These are phyloP conservation scores for Solanum hybrid DNA, from an alignment of 305 asterid species.

Conservation along the genomic window DNA sequence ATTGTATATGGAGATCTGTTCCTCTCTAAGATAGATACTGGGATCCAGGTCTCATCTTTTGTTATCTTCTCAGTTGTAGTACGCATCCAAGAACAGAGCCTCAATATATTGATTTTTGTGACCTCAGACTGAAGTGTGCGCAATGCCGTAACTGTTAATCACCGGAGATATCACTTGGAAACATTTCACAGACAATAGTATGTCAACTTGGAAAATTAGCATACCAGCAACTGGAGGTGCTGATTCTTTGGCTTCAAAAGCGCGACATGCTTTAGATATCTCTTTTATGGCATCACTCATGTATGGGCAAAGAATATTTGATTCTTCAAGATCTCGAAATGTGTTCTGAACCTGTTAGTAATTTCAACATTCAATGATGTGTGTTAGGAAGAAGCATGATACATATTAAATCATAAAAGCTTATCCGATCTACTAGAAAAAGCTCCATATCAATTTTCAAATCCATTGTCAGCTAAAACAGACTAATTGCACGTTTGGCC, in stretches of 20 bases:
- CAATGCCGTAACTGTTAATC: constrained; percentile 61
- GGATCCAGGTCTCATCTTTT: constrained; percentile 81
- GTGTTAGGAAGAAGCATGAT: background rate
- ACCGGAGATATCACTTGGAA: background rate
- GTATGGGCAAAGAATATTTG: constrained; percentile 70
- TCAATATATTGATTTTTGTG: constrained; percentile 65
- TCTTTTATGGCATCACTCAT: constrained; percentile 78
- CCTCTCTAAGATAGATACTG: constrained; percentile 87
- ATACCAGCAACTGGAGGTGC: constrained; percentile 89
- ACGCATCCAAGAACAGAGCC: constrained; percentile 98
- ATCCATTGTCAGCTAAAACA: background rate
- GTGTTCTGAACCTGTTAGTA: constrained; percentile 58
- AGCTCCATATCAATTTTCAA: background rate
- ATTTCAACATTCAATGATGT: background rate
- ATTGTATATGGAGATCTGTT: constrained; percentile 88
- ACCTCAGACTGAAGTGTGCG: constrained; percentile 73
- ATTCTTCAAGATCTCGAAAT: constrained; percentile 81
- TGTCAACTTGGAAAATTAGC: background rate
- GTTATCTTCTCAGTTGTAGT: constrained; percentile 76
- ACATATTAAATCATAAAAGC: background rate
- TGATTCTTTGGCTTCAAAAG: constrained; percentile 87
- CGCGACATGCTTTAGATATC: constrained; percentile 66
- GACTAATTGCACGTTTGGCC: background rate
- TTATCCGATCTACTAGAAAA: background rate
- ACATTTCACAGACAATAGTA: background rate